Base-by-base conservation (phyloP, 2,329 filamentous ascomycete species). In the Ustulina deusta region DNA sequence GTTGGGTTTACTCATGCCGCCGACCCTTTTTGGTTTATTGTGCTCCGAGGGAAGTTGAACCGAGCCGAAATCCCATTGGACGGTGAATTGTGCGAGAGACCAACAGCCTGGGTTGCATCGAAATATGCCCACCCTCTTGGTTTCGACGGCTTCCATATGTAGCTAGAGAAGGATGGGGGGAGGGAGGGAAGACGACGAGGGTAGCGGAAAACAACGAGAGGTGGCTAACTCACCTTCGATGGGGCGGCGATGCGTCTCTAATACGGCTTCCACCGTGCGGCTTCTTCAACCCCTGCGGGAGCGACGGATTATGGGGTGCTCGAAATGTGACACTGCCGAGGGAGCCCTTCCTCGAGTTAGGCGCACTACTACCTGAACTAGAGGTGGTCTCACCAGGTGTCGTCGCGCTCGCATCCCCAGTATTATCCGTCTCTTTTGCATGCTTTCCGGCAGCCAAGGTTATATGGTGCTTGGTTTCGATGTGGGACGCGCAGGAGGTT, bases 241-340 rank as follows among this genome's bases (percentile, higher is more conserved):
- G 83, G 36, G 83, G 81, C 27, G 86, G 85, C 29, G 85, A 87
- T 42, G 80, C 83, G 27, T 77, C 81, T 62, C 83, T 77, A 54
- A 83, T 82, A 27, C 83, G 80, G 58, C 71, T 76, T 38, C 79
- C 81, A 58, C 80, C 78, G 52, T 83, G 83, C 61, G 79, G 80
- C 66, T 83, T 82, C 66, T 84, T 83, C 3, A 75, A 70, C 29
- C 84, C 85, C 68, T 86, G 85, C 3, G 85, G 84, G 20, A 87
- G 76, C 22, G 78, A 77, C 3, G 82, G 82, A 69, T 85, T 81
- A 0, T 74, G 75, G 32, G 80, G 80, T n/a, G 78, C 75, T 3
- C 80, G 81, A 71, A 86, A 86, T 9, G 80, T 80, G 60, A 87
- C 80, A 15, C 83, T 86, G 34, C 83, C 82, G 36, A 81, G 75